Evolutionary conservation across 208 protist species (phyloP), one percentile per base, ranked within the genome.

Genomic region (Trypanosomatidae sp.): DNA sequence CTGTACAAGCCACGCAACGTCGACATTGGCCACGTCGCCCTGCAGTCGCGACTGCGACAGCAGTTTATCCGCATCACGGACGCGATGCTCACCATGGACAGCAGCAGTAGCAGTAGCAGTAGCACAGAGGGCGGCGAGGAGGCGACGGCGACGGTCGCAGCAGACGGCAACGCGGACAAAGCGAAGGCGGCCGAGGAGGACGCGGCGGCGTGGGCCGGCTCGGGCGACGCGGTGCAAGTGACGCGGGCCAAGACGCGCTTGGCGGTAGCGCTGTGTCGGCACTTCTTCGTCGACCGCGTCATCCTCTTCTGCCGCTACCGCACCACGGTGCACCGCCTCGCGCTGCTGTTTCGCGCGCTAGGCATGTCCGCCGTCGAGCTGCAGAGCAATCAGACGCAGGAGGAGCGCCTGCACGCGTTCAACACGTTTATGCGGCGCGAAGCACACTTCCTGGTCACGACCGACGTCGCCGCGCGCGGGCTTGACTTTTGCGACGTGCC

Each of bases 401-500:
- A 79, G 47, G 82, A 92, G 57, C 82, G 88, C 43, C 77, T 90
- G 39, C 47, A 22, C 22, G 71, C 85, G 2, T 56, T 94, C 8
- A 33, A 83, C 52, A 56, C 53, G 23, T 98, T 98, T 67, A 52
- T 66, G 0, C 64, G 52, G 7, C 71, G 78, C 8, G 48, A 80
- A 13, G 78, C 80, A 16, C 59, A 58, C n/a, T 86, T 97, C 46
- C 66, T 96, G 16, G 78, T 96, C 62, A 88, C 87, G 18, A 95
- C 87, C 0, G 90, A 96, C 37, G 78, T 95, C 20, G 86, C 88
- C 15, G 76, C 86, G 18, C 66, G 97, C 35, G 97, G 97, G 56
- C 75, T 99, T 4, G 96, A 99, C 61, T 98, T 99, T 41, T 74
- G 92, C 11, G 70, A 63, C 2, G 95, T 99, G 1, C 83, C 95